These are phyloP conservation scores for Penicillium roqueforti DNA, from an alignment of 495 filamentous ascomycete species.

Conservation along the genomic window DNA sequence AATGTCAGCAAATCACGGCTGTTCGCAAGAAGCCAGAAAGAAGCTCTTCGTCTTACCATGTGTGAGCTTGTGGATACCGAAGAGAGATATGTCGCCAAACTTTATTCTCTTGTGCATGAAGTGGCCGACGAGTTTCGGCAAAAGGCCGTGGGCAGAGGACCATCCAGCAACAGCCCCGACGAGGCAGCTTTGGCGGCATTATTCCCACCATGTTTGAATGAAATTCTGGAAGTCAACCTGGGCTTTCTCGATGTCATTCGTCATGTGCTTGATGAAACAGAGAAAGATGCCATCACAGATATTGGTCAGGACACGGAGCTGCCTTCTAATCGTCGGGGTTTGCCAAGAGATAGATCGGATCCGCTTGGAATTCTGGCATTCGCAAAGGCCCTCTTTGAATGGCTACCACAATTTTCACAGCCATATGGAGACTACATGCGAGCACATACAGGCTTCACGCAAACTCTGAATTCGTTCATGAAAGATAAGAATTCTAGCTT, in stretches of 20 bases:
- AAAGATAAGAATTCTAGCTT: slow-evolving; percentile 73
- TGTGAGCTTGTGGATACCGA: slow-evolving; percentile 91
- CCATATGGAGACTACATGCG: slow-evolving; percentile 89
- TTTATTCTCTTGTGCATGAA: slow-evolving; percentile 74
- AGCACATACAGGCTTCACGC: slow-evolving; percentile 76
- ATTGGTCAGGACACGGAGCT: slow-evolving; percentile 54
- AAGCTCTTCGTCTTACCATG: slow-evolving; percentile 81
- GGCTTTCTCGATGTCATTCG: slow-evolving; percentile 72
- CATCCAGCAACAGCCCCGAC: slow-evolving; percentile 66
- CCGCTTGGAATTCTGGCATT: slow-evolving; percentile 69
- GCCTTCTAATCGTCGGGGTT: slow-evolving; percentile 32
- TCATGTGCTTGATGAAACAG: slow-evolving; percentile 73
- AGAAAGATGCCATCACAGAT: slow-evolving; percentile 70
- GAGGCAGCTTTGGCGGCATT: slow-evolving; percentile 67
- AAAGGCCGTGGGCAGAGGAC: slow-evolving; percentile 54
- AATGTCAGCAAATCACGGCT: slow-evolving; percentile 66
- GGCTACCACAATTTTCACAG: slow-evolving; percentile 84
- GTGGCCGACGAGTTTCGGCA: slow-evolving; percentile 68
- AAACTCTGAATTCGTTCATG: slow-evolving; percentile 69
- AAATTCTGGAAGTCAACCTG: slow-evolving; percentile 74
- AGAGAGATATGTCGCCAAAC: slow-evolving; percentile 82
- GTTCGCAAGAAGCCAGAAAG: slow-evolving; percentile 76
- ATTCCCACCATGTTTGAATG: slow-evolving; percentile 74
- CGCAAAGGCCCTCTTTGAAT: slow-evolving; percentile 73
- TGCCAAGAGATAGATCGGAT: slow-evolving; percentile 53